Evolutionary conservation across 495 filamentous ascomycete species (phyloP).

Genomic region (Xylaria sp.): DNA sequence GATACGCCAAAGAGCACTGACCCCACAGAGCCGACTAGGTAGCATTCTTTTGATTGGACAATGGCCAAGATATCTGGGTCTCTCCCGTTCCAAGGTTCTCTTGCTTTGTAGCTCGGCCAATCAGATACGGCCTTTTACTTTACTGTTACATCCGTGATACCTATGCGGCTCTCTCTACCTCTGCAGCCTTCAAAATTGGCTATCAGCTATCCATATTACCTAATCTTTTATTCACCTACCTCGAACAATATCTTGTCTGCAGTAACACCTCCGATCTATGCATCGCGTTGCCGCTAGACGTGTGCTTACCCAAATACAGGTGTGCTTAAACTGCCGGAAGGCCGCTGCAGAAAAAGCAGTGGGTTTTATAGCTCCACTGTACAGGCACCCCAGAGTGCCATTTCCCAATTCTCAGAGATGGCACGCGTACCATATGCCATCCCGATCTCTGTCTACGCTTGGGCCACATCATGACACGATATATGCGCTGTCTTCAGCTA

Average conservation of each 20-base stretch:
- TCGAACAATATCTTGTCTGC: not conserved
- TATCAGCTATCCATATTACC: not conserved
- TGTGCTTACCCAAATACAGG: conserved; percentile 29
- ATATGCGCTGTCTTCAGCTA: conserved; percentile 88
- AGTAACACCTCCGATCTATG: conserved; percentile 27
- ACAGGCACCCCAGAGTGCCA: not conserved
- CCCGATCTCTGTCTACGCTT: not conserved
- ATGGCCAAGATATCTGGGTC: not conserved
- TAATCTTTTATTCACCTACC: not conserved
- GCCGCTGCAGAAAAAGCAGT: conserved; percentile 4
- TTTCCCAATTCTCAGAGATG: not conserved
- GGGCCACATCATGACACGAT: conserved; percentile 66
- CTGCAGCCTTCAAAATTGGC: conserved; percentile 1
- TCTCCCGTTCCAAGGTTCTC: not conserved
- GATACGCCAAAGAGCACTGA: not conserved
- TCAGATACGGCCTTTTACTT: conserved; percentile 17
- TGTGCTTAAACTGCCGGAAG: conserved; percentile 21
- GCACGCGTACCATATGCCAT: conserved; percentile 10
- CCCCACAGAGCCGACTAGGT: not conserved
- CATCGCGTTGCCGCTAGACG: conserved; percentile 35
- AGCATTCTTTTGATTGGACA: conserved; percentile 14
- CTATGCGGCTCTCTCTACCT: not conserved
- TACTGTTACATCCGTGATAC: not conserved
- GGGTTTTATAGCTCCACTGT: conserved; percentile 2
- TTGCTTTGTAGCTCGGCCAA: conserved; percentile 5